These are phyloP conservation scores for Acanthamoeba culbertsoni DNA, from an alignment of 208 protist genomes.

Conservation along the genomic window DNA sequence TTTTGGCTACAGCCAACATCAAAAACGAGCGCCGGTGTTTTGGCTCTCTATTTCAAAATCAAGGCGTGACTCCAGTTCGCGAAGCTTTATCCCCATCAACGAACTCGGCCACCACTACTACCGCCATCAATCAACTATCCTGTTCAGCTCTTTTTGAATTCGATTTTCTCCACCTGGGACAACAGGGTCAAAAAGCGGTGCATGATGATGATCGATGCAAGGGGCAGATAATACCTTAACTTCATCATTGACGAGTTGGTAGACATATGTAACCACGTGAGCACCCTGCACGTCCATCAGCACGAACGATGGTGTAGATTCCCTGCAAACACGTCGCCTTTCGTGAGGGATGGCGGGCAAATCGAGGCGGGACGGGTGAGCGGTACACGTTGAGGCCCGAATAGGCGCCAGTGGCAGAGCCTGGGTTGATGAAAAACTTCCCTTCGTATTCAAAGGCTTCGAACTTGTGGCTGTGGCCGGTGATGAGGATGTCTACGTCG, in stretches of 20 bases:
- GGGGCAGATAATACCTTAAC: constrained; percentile 74
- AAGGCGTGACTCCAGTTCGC: no score
- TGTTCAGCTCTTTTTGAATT: neutral
- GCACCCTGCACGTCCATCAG: constrained; percentile 95
- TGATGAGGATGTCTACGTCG: constrained; percentile 97
- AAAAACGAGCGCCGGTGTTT: no score
- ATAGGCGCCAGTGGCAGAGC: constrained; percentile 97
- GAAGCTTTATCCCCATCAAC: no score
- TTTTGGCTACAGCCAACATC: neutral
- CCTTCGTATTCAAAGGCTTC: constrained; percentile 92
- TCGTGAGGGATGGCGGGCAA: neutral
- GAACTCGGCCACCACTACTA: no score
- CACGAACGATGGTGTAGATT: constrained; percentile 93
- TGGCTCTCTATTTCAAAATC: no score
- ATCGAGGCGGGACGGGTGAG: constrained; percentile 59
- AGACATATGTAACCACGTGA: constrained; percentile 78
- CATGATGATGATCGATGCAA: neutral
- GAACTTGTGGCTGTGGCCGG: constrained; percentile 92
- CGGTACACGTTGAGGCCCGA: constrained; percentile 71
- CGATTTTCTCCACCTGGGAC: constrained; percentile 41
- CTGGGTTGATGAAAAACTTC: constrained; percentile 98
- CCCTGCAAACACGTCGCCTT: constrained; percentile 59
- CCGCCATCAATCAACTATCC: neutral
- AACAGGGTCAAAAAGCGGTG: neutral
- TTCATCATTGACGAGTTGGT: constrained; percentile 75